These are phyloP conservation scores for Penicillium expansum DNA, from an alignment of 2,329 filamentous ascomycete species.

Conservation along the genomic window DNA sequence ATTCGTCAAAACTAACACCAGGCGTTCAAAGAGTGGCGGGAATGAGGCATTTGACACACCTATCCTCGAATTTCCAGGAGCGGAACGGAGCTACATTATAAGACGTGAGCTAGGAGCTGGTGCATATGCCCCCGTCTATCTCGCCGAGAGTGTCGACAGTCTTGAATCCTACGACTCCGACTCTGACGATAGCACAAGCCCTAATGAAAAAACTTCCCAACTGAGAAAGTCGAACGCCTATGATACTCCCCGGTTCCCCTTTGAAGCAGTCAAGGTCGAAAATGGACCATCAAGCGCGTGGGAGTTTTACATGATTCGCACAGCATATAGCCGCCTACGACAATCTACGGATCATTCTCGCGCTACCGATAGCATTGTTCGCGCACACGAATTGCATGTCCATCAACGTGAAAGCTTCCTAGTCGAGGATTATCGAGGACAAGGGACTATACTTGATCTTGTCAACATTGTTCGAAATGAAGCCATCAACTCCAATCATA, in stretches of 20 bases:
- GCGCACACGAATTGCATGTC: conserved; percentile 85
- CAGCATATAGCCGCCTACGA: conserved; percentile 73
- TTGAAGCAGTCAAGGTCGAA: conserved; percentile 95
- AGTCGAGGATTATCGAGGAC: conserved; percentile 79
- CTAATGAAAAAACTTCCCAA: conserved; percentile 54
- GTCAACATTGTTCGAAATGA: conserved; percentile 82
- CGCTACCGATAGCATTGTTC: conserved; percentile 72
- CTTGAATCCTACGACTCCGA: conserved; percentile 39
- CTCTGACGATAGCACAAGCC: conserved; percentile 38
- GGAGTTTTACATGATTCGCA: conserved; percentile 95
- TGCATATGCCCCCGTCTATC: conserved; percentile 92
- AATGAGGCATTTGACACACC: conserved; percentile 63
- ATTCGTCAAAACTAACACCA: conserved; percentile 67
- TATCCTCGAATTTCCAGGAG: conserved; percentile 65
- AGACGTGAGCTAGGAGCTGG: conserved; percentile 86
- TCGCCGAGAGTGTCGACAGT: conserved; percentile 71
- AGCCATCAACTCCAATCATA: conserved; percentile 46
- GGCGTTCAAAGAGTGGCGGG: conserved; percentile 47
- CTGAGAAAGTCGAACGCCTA: conserved; percentile 33
- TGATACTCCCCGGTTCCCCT: conserved; percentile 48
- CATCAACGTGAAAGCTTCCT: conserved; percentile 89
- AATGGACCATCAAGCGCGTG: conserved; percentile 74
- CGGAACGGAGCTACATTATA: conserved; percentile 68
- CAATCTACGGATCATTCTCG: conserved; percentile 57
- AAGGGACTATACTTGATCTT: conserved; percentile 92